phyloP scores from a whole-genome alignment of 495 filamentous ascomycete species.

The Trichocladium antarcticum region DNA sequence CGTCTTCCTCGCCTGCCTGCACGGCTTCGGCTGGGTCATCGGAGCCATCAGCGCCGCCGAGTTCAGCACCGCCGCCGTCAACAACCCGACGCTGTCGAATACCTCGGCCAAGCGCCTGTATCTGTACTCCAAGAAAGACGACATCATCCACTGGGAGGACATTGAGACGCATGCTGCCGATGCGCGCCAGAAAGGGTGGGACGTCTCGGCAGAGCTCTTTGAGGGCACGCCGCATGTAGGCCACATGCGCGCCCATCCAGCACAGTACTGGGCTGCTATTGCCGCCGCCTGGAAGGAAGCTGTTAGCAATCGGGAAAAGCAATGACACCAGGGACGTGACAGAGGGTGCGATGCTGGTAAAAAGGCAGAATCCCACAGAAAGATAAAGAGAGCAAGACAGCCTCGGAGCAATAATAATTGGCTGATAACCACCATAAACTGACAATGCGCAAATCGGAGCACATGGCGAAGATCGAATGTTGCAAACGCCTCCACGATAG shows the following conservation, averaged over 20 bases:
- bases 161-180: slow-evolving; percentile 40
- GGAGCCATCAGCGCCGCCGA: slow-evolving; percentile 29
- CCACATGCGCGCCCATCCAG: slow-evolving; percentile 42
- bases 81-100: slow-evolving; percentile 24
- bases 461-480: too few species aligned
- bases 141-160: slow-evolving; percentile 44
- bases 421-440: too few species aligned
- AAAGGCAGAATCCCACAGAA: too few species aligned
- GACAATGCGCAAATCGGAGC: too few species aligned
- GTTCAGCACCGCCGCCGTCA: slow-evolving; percentile 27
- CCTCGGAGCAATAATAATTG: too few species aligned
- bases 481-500: too few species aligned
- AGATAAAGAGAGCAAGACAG: too few species aligned
- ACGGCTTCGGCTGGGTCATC: slow-evolving; percentile 22
- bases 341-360: too few species aligned
- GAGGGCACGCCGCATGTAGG: slow-evolving; percentile 45
- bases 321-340: too few species aligned
- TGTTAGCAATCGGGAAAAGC: neutral
- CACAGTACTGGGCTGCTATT: slow-evolving; percentile 45
- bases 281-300: slow-evolving; percentile 32
- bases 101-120: slow-evolving; percentile 32
- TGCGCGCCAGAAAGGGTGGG: slow-evolving; percentile 34
- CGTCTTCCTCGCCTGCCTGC: slow-evolving; percentile 22
- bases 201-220: slow-evolving; percentile 36
- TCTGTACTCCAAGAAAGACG: slow-evolving; percentile 44